A percentile compares a stretch with the other conserved stretches of the same genome.
Conservation (phyloP, 352 stramenopile genomes). For the Globisporangium splendens region DNA sequence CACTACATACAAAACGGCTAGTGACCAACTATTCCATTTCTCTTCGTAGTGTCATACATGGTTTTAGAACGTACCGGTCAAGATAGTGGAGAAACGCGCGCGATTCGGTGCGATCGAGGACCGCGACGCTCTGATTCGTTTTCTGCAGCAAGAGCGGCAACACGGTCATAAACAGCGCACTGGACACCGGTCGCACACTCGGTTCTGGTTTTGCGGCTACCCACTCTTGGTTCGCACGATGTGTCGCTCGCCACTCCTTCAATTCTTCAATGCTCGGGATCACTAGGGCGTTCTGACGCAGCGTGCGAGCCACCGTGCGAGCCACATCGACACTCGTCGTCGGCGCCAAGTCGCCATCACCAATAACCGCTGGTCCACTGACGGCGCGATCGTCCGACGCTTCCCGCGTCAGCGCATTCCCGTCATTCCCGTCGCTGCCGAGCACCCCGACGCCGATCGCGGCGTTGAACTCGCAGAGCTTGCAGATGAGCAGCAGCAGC, state of each 20-base stretch:
- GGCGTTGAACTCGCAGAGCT: slow-evolving; percentile 56
- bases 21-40: background rate
- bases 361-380: background rate
- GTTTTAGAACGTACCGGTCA: slow-evolving; percentile 17
- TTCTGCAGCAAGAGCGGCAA: slow-evolving; percentile 53
- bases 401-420: background rate
- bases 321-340: background rate
- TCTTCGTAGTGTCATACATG: background rate
- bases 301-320: background rate
- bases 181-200: slow-evolving; percentile 3
- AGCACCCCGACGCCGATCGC: background rate
- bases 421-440: background rate
- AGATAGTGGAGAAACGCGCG: slow-evolving; percentile 46
- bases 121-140: slow-evolving; percentile 51
- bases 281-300: background rate
- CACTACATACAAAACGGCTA: slow-evolving; percentile 22
- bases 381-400: background rate
- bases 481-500: slow-evolving; percentile 54
- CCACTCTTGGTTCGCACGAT: background rate
- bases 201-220: background rate
- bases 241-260: background rate
- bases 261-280: background rate
- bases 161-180: slow-evolving; percentile 38
- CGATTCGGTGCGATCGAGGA: slow-evolving; percentile 50
- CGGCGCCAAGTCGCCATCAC: background rate